These are phyloP conservation scores for Pyrus bretschneideri DNA, from an alignment of 306 rosid genomes.

Conservation along the genomic window DNA sequence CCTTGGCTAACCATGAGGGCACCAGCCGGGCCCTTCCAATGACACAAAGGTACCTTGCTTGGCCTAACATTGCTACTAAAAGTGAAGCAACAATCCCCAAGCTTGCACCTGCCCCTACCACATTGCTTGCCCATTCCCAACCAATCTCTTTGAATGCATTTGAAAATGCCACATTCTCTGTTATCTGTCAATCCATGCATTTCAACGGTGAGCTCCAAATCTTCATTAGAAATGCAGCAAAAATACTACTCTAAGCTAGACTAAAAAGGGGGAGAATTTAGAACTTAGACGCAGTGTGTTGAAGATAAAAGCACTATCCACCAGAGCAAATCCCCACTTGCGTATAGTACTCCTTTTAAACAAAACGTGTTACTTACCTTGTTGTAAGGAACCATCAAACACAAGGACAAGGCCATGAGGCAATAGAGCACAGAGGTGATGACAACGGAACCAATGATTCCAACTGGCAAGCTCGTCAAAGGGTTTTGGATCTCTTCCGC, in stretches of 20 bases:
- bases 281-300: no score
- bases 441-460: slow-evolving; percentile 86
- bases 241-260: neutral
- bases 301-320: neutral
- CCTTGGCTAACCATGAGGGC: slow-evolving; percentile 86
- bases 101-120: slow-evolving; percentile 85
- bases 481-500: slow-evolving; percentile 90
- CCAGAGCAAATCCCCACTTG: neutral
- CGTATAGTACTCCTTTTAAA: neutral
- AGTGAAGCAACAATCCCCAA: slow-evolving; percentile 76
- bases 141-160: slow-evolving; percentile 55
- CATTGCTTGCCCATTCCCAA: slow-evolving; percentile 84
- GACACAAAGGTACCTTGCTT: slow-evolving; percentile 92
- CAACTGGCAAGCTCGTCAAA: slow-evolving; percentile 63
- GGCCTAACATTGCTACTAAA: slow-evolving; percentile 87
- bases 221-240: neutral
- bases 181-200: slow-evolving; percentile 34
- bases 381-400: slow-evolving; percentile 71
- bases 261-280: neutral
- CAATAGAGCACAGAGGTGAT: slow-evolving; percentile 75
- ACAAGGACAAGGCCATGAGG: slow-evolving; percentile 80
- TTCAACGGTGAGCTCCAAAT: neutral
- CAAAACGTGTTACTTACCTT: slow-evolving; percentile 33
- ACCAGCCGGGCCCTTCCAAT: slow-evolving; percentile 83
- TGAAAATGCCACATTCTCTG: slow-evolving; percentile 60